These are phyloP conservation scores for Camelina laxa DNA, from an alignment of 345 rosid species.

Conservation along the genomic window DNA sequence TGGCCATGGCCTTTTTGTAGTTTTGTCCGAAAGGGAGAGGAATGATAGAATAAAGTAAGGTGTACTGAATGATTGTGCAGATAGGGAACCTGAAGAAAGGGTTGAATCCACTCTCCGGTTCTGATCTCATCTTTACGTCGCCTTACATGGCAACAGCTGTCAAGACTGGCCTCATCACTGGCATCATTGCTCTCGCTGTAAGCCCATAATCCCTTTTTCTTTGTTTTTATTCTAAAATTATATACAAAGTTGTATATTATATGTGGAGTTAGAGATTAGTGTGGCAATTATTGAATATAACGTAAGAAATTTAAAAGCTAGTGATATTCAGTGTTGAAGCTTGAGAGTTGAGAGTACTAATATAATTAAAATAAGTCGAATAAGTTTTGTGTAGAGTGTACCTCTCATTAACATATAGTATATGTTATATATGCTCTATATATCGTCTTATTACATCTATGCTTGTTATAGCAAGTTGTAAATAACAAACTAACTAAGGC, in stretches of 20 bases:
- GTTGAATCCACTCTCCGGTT: slow-evolving; percentile 70
- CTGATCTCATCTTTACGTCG: slow-evolving; percentile 71
- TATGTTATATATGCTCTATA: too few species aligned
- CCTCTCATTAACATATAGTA: too few species aligned
- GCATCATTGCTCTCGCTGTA: slow-evolving; percentile 92
- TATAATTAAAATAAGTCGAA: too few species aligned
- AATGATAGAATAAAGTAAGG: slow-evolving; percentile 21
- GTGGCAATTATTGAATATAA: not conserved
- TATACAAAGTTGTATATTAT: not conserved
- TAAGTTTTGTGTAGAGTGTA: too few species aligned
- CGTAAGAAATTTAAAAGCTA: not conserved
- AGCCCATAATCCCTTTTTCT: not conserved
- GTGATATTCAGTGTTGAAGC: not conserved
- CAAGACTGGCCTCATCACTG: slow-evolving; percentile 83
- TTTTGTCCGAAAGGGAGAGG: slow-evolving; percentile 21
- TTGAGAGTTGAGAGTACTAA: not conserved
- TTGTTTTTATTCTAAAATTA: not conserved
- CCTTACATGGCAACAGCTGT: slow-evolving; percentile 65
- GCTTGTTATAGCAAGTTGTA: too few species aligned
- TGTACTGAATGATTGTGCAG: slow-evolving; percentile 47
- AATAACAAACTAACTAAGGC: too few species aligned
- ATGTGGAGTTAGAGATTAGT: not conserved
- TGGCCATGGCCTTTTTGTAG: slow-evolving; percentile 16
- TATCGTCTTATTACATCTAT: too few species aligned
- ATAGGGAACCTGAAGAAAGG: slow-evolving; percentile 87